A percentile compares a stretch with the other conserved stretches of the same genome.
These are phyloP conservation scores for Pleoardoris graminearum DNA, from an alignment of 2,329 filamentous ascomycete species.

Conservation along the genomic window DNA sequence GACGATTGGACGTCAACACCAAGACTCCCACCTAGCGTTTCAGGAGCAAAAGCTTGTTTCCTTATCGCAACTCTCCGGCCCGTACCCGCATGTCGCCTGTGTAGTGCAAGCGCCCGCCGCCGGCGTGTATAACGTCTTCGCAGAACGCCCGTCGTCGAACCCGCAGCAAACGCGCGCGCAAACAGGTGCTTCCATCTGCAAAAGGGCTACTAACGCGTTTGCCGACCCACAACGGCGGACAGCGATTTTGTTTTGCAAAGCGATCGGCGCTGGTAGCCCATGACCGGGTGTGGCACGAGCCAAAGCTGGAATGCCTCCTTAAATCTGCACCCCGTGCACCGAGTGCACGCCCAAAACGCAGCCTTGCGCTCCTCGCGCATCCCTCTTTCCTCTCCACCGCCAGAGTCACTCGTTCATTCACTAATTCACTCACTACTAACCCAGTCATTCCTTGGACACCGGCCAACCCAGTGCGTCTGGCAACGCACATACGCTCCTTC, in stretches of 20 bases:
- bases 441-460: constrained; percentile 29
- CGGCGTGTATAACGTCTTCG: not conserved
- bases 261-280: constrained; percentile 4
- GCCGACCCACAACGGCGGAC: not conserved
- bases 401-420: constrained; percentile 24
- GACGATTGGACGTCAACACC: not conserved
- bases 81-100: constrained; percentile 9
- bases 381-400: constrained; percentile 23
- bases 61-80: constrained; percentile 7
- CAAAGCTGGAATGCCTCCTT: constrained; percentile 22
- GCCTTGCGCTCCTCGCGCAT: constrained; percentile 13
- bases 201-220: no score
- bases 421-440: constrained; percentile 29
- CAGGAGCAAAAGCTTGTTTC: constrained; percentile 12
- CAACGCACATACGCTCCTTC: constrained; percentile 43
- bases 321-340: constrained; percentile 28
- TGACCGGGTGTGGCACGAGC: constrained; percentile 2
- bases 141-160: not conserved
- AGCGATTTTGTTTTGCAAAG: not conserved
- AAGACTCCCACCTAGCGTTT: constrained; percentile 8
- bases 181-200: not conserved
- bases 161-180: not conserved
- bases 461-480: constrained; percentile 38
- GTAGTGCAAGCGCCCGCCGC: not conserved
- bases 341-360: constrained; percentile 19